A percentile compares a stretch with the other conserved stretches of the same genome.
These are phyloP conservation scores for Litchi chinensis DNA, from an alignment of 345 rosid genomes.

Conservation along the genomic window DNA sequence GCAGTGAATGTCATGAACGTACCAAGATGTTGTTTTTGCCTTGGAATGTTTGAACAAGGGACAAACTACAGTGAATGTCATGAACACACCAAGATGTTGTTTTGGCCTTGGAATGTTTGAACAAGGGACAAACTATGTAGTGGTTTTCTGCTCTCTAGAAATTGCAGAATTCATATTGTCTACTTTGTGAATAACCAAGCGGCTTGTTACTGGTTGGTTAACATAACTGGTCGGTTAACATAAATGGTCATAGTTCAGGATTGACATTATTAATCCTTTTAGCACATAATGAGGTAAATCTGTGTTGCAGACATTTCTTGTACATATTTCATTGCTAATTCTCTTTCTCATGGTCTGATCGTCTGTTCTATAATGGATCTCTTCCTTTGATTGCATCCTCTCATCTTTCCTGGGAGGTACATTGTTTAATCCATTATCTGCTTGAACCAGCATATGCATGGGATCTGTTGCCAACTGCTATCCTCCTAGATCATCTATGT, in stretches of 20 bases:
- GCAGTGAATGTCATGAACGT: background rate
- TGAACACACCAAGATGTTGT: background rate
- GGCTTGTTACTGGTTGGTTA: background rate
- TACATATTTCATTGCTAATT: background rate
- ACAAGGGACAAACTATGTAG: background rate
- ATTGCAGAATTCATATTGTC: background rate
- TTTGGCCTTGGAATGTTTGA: background rate
- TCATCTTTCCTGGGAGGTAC: constrained; percentile 9
- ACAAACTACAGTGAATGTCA: constrained; percentile 6
- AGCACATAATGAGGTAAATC: background rate
- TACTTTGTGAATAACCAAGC: background rate
- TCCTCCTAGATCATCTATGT: constrained; percentile 58
- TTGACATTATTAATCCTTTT: background rate
- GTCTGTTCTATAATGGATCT: background rate
- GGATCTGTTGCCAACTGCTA: constrained; percentile 83
- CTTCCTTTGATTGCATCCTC: constrained; percentile 12
- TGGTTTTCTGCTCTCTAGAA: constrained; percentile 7
- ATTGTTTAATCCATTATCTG: constrained; percentile 21
- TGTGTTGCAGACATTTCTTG: background rate
- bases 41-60: background rate
- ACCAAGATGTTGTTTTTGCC: background rate
- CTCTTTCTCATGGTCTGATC: background rate
- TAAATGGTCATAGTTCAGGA: background rate
- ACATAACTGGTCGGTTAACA: too few relatives aligned
- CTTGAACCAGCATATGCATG: constrained; percentile 66